Percentiles rank a stretch among this genome's conserved stretches.
Evolutionary conservation across 805 yeast species (phyloP).

Genomic region (Pichia insulana): DNA sequence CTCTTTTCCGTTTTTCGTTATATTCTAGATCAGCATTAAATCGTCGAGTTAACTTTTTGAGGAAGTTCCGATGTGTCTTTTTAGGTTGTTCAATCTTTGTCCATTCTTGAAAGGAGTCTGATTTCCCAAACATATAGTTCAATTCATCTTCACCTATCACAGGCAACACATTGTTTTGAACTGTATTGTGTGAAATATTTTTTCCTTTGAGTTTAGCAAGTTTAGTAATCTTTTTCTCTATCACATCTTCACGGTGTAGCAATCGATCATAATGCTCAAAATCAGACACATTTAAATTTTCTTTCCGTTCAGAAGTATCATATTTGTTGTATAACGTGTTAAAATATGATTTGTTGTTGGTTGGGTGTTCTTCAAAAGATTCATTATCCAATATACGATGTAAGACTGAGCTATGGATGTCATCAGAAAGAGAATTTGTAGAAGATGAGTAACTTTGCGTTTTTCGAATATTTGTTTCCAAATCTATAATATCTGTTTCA

Average conservation of each 20-base stretch:
- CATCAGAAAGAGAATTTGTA: slow-evolving; percentile 5
- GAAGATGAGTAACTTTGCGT: neutral
- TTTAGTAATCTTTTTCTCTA: slow-evolving; percentile 15
- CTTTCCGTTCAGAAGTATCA: neutral
- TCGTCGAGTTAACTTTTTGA: slow-evolving; percentile 3
- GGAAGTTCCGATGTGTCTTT: slow-evolving; percentile 1
- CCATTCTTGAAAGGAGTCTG: slow-evolving; percentile 10
- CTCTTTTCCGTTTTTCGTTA: slow-evolving; percentile 3
- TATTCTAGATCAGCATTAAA: neutral
- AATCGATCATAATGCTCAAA: slow-evolving; percentile 23
- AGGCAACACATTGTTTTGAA: slow-evolving; percentile 10
- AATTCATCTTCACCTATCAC: slow-evolving; percentile 19
- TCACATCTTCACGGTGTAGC: slow-evolving; percentile 20
- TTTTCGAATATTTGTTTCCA: neutral
- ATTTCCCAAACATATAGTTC: slow-evolving; percentile 12
- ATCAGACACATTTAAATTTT: slow-evolving; percentile 16
- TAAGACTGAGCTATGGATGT: slow-evolving; percentile 18
- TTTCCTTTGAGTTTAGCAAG: slow-evolving; percentile 8
- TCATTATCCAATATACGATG: slow-evolving; percentile 18
- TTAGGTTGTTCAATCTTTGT: slow-evolving; percentile 5
- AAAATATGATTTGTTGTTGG: slow-evolving; percentile 14
- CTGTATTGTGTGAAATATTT: neutral
- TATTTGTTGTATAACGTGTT: slow-evolving; percentile 20
- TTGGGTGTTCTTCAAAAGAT: slow-evolving; percentile 6
- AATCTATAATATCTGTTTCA: neutral